Evolutionary conservation across 1,139 yeast genomes (phyloP), one percentile per base, ranked within the genome.

Genomic region (Diutina neorugosa): DNA sequence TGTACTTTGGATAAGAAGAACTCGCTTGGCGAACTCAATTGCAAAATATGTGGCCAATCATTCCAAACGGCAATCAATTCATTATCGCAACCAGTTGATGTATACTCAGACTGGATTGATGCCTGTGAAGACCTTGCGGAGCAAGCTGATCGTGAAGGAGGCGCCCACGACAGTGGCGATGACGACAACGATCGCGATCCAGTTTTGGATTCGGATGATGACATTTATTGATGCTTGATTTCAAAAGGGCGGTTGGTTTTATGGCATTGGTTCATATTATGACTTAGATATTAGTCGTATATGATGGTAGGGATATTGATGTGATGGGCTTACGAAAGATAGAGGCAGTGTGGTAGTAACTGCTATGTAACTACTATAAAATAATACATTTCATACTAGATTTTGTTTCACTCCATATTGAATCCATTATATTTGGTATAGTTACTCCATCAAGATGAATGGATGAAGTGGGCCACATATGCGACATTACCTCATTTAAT

Each of bases 31-130:
- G 83, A 86, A 44, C 71, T 93, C 57, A 83, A 81, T 57, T 93
- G 98, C 67, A 93, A 93, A 66, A 86, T 91, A 31, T 93, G 98
- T 66, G 98, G 98, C 1, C 98, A 93, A 65, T 80, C 82, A 52
- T 94, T 93, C 72, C 98, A 91, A 66, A 82, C 96, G 3, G 81
- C 93, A 52, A 89, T 91, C 60, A 89, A 89, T 66, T 81, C 86
- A 51, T 73, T 86, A 54, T 81, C 90, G 0, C 91, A 85, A 57
- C 96, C 98, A 0, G 91, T 93, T 46, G 98, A 93, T 67, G 88
- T 93, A 23, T 93, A 93, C 65, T 86, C 96, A 52, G 98, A 91
- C 65, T 93, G 98, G 98, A 90, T 90, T 55, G 98, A 93, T 71
- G 98, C 98, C 1, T 93, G 96, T 65, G 98, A 93, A 63, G 96